Conservation (phyloP, 495 filamentous ascomycete species). For the Hamigera avellanea region DNA sequence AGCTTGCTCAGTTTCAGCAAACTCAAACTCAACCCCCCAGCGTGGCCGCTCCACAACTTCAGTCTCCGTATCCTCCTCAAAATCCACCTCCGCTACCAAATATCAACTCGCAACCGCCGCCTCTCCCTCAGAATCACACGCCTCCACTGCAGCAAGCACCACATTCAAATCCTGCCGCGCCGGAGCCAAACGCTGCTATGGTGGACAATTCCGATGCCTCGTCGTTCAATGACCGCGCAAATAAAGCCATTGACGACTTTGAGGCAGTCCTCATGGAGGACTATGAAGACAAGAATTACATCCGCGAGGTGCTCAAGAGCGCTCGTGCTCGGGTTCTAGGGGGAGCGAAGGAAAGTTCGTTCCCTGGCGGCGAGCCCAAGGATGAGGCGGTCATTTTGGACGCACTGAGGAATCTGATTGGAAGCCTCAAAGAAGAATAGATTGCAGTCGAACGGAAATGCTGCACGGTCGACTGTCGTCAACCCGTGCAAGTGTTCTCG, state of each 20-base stretch:
- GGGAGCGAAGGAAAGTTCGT: slow-evolving; percentile 31
- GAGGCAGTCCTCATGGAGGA: slow-evolving; percentile 37
- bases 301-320: slow-evolving; percentile 37
- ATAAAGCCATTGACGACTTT: slow-evolving; percentile 40
- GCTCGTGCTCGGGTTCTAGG: slow-evolving; percentile 34
- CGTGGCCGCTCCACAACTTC: slow-evolving; percentile 12
- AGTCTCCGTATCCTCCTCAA: slow-evolving; percentile 14
- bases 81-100: slow-evolving; percentile 12
- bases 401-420: slow-evolving; percentile 30
- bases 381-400: slow-evolving; percentile 36
- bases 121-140: slow-evolving; percentile 17
- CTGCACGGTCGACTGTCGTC: too few relatives aligned
- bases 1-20: slow-evolving; percentile 18
- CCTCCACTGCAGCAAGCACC: slow-evolving; percentile 13
- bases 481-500: too few relatives aligned
- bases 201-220: slow-evolving; percentile 32
- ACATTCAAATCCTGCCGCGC: slow-evolving; percentile 22
- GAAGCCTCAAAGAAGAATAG: slow-evolving; percentile 27
- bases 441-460: too few relatives aligned
- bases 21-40: slow-evolving; percentile 12
- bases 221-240: slow-evolving; percentile 35
- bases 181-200: slow-evolving; percentile 38
- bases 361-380: slow-evolving; percentile 34
- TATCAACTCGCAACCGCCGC: slow-evolving; percentile 17
- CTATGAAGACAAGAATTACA: slow-evolving; percentile 40